phyloP scores from a whole-genome alignment of 495 filamentous ascomycete genomes.

The Extremus antarcticus region DNA sequence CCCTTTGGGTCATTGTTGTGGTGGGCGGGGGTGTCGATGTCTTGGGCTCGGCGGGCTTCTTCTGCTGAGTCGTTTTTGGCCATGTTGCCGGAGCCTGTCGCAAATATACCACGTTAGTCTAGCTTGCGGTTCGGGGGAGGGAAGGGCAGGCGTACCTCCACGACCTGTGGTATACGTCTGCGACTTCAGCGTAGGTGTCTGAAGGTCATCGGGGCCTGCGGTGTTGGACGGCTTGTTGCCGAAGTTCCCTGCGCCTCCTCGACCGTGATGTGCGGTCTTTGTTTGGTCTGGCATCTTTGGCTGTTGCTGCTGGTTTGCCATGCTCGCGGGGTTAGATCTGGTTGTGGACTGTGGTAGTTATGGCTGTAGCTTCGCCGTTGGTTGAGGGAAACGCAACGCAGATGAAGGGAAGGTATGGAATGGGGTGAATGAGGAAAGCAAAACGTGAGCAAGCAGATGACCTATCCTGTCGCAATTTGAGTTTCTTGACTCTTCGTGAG shows the following conservation, averaged over 20 bases:
- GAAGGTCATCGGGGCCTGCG: slow-evolving; percentile 42
- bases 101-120: neutral
- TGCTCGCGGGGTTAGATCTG: too few relatives aligned
- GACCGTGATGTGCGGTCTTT: slow-evolving; percentile 6
- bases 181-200: slow-evolving; percentile 74
- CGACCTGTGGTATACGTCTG: slow-evolving; percentile 74
- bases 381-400: too few relatives aligned
- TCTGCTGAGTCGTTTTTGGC: slow-evolving; percentile 35
- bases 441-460: neutral
- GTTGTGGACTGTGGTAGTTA: too few relatives aligned
- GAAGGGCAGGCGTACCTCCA: slow-evolving; percentile 34
- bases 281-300: neutral
- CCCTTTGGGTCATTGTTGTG: slow-evolving; percentile 25
- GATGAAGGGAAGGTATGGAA: neutral
- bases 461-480: neutral
- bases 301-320: neutral
- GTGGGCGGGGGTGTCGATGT: slow-evolving; percentile 53
- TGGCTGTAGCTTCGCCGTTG: too few relatives aligned
- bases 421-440: neutral
- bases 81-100: slow-evolving; percentile 31
- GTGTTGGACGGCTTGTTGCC: neutral
- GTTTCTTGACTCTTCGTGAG: neutral
- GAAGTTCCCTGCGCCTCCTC: slow-evolving; percentile 19
- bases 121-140: neutral
- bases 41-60: slow-evolving; percentile 67